Base-by-base conservation (phyloP, 352 stramenopile species). In the Pythium myriotylum region DNA sequence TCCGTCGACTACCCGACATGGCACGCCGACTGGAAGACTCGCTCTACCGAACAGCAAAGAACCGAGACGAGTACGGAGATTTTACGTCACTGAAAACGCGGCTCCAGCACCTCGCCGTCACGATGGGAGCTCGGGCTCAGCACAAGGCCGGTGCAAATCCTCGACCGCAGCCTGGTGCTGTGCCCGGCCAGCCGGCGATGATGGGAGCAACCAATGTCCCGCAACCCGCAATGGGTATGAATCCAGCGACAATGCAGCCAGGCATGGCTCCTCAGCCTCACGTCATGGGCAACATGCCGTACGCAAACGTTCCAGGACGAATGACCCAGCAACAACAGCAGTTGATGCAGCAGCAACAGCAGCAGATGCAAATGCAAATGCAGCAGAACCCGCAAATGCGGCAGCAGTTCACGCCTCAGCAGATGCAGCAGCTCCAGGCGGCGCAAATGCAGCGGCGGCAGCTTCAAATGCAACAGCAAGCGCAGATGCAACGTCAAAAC, bases 1-100 rank as follows among this genome's bases (percentile, higher is more conserved):
- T 99, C 57, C 91, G 97, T 46, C 97, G 98, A 64, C 75, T 99
- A 26, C 96, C 96, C 4, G 95, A 99, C 69, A 99, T 99, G 97
- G 97, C 97, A 7, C 95, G 97, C 47, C 88, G 96, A 47, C 80
- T 99, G 22, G 97, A 99, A 70, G 96, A 99, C 65, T 98, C 95
- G 46, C 74, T 99, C 46, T 99, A 99, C 74, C 84, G 88, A 42
- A 94, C 91, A 56, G 73, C 97, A 62, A 81, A 96, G 77, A 78
- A 94, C 72, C 74, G 97, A 41, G 94, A 98, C 35, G 95, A 98
- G 55, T 99, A 99, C 62, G 97, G 96, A 48, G 94, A 99, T 69
- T 96, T 95, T 51, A 86, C 76, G 8, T 99, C 96, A 1, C 63
- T 99, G 14, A 99, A 99, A 70, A 94, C 96, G 32, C 83, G 97